These are phyloP conservation scores for Fragaria vesca DNA, from an alignment of 306 rosid genomes.

Conservation along the genomic window DNA sequence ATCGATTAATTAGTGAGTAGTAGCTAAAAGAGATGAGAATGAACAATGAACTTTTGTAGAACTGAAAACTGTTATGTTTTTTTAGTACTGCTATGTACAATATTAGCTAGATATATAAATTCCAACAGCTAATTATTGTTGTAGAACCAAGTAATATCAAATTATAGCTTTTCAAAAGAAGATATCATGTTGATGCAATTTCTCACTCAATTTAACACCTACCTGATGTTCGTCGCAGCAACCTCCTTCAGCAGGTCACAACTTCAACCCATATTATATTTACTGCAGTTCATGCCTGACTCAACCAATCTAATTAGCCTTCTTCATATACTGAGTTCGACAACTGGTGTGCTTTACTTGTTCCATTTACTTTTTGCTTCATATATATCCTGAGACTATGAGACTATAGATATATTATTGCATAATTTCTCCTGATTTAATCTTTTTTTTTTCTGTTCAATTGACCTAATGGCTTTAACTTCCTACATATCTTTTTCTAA, in stretches of 20 bases:
- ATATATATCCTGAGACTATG: too few relatives aligned
- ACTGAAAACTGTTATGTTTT: too few relatives aligned
- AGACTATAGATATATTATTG: too few relatives aligned
- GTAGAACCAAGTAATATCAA: too few relatives aligned
- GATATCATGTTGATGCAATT: conserved; percentile 16
- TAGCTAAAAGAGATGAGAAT: too few relatives aligned
- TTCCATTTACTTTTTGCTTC: not conserved
- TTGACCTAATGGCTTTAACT: not conserved
- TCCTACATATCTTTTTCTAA: conserved; percentile 3
- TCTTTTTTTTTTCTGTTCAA: too few relatives aligned
- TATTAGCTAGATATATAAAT: too few relatives aligned
- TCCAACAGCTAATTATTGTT: too few relatives aligned
- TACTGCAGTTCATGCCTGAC: conserved; percentile 36
- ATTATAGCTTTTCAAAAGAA: not conserved
- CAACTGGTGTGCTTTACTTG: conserved; percentile 55
- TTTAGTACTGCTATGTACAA: too few relatives aligned
- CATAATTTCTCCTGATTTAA: not conserved
- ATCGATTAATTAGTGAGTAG: too few relatives aligned
- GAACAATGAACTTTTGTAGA: too few relatives aligned
- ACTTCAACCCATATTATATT: conserved; percentile 43
- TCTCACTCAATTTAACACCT: conserved; percentile 2
- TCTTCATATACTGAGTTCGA: conserved; percentile 45
- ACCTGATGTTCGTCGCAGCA: conserved; percentile 34
- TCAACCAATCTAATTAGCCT: conserved; percentile 40
- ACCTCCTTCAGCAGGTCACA: conserved; percentile 70